phyloP scores from a whole-genome alignment of 2,329 filamentous ascomycete genomes.

The Alternaria angustiovoidea region DNA sequence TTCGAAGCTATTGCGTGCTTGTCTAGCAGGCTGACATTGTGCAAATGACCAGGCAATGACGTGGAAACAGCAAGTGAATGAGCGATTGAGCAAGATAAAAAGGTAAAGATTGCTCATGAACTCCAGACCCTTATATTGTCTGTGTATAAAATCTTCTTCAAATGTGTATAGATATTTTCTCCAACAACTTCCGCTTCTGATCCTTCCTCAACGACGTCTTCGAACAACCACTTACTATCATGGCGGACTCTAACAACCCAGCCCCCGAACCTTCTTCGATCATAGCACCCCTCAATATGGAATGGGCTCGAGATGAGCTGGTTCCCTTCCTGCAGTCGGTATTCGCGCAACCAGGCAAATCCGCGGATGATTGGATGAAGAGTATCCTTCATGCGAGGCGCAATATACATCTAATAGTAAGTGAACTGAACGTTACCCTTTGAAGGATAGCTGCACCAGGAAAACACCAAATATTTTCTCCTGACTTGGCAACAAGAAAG shows the following conservation, averaged over 20 bases:
- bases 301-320: conserved; percentile 13
- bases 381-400: background rate
- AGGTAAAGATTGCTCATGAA: background rate
- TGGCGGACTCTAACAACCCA: background rate
- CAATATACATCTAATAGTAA: conserved; percentile 4
- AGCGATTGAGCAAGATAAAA: background rate
- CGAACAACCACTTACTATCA: background rate
- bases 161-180: background rate
- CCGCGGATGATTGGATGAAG: conserved; percentile 1
- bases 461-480: background rate
- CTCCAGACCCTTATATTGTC: background rate
- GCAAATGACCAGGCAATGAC: background rate
- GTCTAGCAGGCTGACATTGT: background rate
- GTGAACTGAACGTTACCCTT: background rate
- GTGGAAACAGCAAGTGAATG: background rate
- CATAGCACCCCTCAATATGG: background rate
- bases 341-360: background rate
- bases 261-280: background rate
- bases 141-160: background rate
- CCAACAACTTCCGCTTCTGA: background rate
- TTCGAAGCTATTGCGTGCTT: background rate
- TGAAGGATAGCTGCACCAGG: background rate
- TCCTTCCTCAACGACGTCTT: background rate
- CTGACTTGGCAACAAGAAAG: too few relatives aligned
- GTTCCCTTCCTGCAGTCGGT: conserved; percentile 11